phyloP scores from a whole-genome alignment of 2,329 filamentous ascomycete species.

The Cercospora citrullina region DNA sequence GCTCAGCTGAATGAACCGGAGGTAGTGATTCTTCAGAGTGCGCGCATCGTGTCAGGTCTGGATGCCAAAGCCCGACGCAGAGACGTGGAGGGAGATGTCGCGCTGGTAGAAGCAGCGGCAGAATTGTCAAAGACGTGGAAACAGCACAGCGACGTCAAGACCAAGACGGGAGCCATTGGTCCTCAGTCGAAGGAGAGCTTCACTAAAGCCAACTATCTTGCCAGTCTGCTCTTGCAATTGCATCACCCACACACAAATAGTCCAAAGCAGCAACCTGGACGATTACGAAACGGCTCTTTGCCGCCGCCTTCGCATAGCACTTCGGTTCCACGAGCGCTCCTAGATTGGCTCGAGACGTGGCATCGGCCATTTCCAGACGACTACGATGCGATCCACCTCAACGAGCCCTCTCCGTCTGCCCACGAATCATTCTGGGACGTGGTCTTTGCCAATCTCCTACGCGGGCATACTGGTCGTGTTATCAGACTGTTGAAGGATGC shows the following conservation, averaged over 20 bases:
- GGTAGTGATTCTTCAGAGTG: slow-evolving; percentile 71
- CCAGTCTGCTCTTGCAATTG: slow-evolving; percentile 73
- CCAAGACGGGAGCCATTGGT: slow-evolving; percentile 38
- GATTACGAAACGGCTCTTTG: slow-evolving; percentile 6
- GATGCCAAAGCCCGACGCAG: slow-evolving; percentile 38
- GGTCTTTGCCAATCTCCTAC: slow-evolving; percentile 70
- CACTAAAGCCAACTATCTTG: slow-evolving; percentile 77
- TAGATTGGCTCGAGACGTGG: slow-evolving; percentile 77
- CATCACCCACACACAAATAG: slow-evolving; percentile 63
- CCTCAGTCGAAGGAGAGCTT: slow-evolving; percentile 56
- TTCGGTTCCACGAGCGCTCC: slow-evolving; percentile 69
- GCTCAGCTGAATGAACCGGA: slow-evolving; percentile 68
- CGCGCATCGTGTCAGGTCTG: slow-evolving; percentile 60
- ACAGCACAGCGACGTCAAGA: slow-evolving; percentile 29
- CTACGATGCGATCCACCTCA: slow-evolving; percentile 61
- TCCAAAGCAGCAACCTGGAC: slow-evolving; percentile 23
- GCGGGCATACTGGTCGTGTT: slow-evolving; percentile 69
- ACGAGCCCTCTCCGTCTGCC: slow-evolving; percentile 71
- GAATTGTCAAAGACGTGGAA: slow-evolving; percentile 36
- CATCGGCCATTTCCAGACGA: slow-evolving; percentile 73
- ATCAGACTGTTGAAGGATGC: slow-evolving; percentile 70
- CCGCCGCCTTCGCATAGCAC: slow-evolving; percentile 12
- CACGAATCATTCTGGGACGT: slow-evolving; percentile 83
- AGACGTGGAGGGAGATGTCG: slow-evolving; percentile 21
- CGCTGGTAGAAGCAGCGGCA: slow-evolving; percentile 29